Evolutionary conservation across 116 monocot species (phyloP).

Genomic region (Papilionanthe hybrid): DNA sequence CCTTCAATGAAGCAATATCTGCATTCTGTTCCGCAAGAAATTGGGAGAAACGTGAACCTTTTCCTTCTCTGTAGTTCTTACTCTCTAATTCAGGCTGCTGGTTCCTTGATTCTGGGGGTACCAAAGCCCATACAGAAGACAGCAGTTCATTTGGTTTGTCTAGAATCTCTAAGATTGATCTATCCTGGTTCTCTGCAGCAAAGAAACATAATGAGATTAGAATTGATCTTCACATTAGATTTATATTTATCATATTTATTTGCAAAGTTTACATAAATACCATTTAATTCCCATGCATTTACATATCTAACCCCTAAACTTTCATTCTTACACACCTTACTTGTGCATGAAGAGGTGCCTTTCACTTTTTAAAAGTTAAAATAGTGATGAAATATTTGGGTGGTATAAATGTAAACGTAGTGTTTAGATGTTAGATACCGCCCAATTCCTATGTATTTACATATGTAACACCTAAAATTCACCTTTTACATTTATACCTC

Average conservation of each 20-base stretch:
- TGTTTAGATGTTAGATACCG: no score
- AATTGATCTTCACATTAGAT: background rate
- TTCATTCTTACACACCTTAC: no score
- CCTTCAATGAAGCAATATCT: constrained; percentile 14
- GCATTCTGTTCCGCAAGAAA: constrained; percentile 58
- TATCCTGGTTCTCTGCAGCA: constrained; percentile 40
- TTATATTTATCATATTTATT: background rate
- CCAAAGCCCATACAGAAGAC: constrained; percentile 76
- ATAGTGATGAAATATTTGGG: no score
- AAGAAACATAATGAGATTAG: constrained; percentile 4
- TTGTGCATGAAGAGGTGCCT: no score
- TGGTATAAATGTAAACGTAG: no score
- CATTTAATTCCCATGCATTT: no score
- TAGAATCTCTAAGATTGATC: constrained; percentile 33
- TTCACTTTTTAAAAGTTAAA: no score
- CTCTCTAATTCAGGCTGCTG: constrained; percentile 8
- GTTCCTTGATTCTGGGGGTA: constrained; percentile 29
- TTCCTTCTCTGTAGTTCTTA: constrained; percentile 30
- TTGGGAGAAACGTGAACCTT: constrained; percentile 60
- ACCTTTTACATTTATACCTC: no score
- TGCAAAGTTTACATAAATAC: no score
- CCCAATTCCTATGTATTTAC: no score
- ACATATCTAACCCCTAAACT: no score
- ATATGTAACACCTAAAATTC: no score
- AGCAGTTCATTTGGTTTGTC: constrained; percentile 61